phyloP scores from a whole-genome alignment of 495 filamentous ascomycete genomes.

The Lichina pygmaea region DNA sequence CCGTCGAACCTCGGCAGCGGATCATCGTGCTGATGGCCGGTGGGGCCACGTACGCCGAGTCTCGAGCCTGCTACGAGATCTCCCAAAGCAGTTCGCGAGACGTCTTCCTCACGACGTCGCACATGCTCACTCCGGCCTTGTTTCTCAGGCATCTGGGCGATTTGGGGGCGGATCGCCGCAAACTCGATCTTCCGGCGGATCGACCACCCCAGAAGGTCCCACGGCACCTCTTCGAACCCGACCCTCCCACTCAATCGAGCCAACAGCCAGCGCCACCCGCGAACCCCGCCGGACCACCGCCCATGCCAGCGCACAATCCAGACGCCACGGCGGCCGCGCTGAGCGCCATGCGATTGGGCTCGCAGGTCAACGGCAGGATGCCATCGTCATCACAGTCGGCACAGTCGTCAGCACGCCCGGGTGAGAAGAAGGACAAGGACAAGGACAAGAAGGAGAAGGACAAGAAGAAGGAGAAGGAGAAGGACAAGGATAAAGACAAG shows the following conservation, averaged over 20 bases:
- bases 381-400: too few species aligned
- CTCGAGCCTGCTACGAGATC: conserved; percentile 71
- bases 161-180: conserved; percentile 42
- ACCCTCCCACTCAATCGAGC: conserved; percentile 22
- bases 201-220: conserved; percentile 55
- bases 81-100: conserved; percentile 43
- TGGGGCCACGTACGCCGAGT: conserved; percentile 77
- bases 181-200: conserved; percentile 59
- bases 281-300: neutral
- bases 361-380: neutral
- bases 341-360: neutral
- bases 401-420: neutral
- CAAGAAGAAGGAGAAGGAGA: neutral
- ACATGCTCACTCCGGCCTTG: conserved; percentile 63
- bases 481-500: conserved; percentile 2
- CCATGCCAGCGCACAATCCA: neutral
- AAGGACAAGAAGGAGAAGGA: conserved; percentile 2
- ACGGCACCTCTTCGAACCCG: conserved; percentile 63
- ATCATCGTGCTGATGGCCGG: conserved; percentile 92
- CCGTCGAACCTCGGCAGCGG: conserved; percentile 62
- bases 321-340: neutral
- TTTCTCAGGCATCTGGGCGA: conserved; percentile 65
- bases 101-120: conserved; percentile 70
- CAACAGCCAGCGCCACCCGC: neutral
- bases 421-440: neutral